A percentile compares a stretch with the other conserved stretches of the same genome.
These are phyloP conservation scores for Telfairia occidentalis DNA, from an alignment of 331 rosid species.

Conservation along the genomic window DNA sequence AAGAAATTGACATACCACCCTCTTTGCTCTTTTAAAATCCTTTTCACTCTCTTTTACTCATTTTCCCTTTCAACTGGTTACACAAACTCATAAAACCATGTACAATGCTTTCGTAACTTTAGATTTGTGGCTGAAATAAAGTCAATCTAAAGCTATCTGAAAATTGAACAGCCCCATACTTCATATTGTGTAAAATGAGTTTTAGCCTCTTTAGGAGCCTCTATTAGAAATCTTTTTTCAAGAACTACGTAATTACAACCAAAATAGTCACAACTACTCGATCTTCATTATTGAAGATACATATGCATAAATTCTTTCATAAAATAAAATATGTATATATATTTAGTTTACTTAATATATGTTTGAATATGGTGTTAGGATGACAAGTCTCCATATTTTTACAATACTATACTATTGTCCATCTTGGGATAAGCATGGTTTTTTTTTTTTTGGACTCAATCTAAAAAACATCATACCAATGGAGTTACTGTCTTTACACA, in stretches of 20 bases:
- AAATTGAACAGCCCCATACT: too few species aligned
- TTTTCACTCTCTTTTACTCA: background rate
- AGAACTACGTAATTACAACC: too few species aligned
- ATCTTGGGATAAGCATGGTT: background rate
- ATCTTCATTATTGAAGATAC: background rate
- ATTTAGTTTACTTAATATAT: background rate
- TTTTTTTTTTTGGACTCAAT: background rate
- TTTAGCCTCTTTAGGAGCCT: too few species aligned
- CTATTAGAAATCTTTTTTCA: too few species aligned
- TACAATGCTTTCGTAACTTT: background rate
- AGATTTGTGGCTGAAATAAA: too few species aligned
- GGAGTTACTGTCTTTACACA: background rate
- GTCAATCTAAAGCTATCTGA: too few species aligned
- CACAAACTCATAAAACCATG: background rate
- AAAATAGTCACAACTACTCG: background rate
- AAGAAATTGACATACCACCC: conserved; percentile 5
- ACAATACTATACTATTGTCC: background rate
- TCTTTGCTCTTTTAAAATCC: background rate
- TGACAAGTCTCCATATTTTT: background rate
- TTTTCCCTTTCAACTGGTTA: background rate
- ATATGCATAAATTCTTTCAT: background rate
- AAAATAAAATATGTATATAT: background rate
- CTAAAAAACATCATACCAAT: background rate
- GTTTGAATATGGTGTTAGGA: background rate
- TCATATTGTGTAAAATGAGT: too few species aligned